Evolutionary conservation across 805 yeast genomes (phyloP).

Genomic region (Myxozyma vanderwaltii): DNA sequence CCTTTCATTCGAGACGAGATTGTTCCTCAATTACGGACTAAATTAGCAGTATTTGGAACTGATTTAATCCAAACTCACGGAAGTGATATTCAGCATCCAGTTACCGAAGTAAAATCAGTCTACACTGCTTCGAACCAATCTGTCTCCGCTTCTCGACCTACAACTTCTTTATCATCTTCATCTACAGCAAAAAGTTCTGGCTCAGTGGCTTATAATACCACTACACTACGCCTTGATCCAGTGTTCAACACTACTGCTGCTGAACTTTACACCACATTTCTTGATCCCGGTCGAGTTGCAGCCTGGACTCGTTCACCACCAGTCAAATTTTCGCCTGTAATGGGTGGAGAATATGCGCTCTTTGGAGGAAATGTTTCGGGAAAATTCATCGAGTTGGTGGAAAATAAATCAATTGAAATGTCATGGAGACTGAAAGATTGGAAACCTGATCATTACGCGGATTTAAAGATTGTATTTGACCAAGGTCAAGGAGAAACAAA

Average conservation of each 20-base stretch:
- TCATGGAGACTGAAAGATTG: constrained; percentile 88
- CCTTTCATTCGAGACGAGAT: constrained; percentile 56
- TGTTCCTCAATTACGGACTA: constrained; percentile 67
- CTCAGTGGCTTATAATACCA: constrained; percentile 66
- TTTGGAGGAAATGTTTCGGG: constrained; percentile 90
- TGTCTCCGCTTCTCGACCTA: constrained; percentile 26
- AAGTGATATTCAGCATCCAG: constrained; percentile 82
- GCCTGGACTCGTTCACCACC: constrained; percentile 86
- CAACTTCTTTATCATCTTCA: not conserved
- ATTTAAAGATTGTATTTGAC: constrained; percentile 62
- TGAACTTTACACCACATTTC: constrained; percentile 74
- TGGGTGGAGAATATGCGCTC: constrained; percentile 64
- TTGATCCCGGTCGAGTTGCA: constrained; percentile 75
- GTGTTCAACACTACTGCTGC: constrained; percentile 85
- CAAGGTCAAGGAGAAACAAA: constrained; percentile 86
- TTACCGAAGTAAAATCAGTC: constrained; percentile 60
- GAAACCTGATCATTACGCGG: constrained; percentile 82
- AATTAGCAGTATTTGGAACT: constrained; percentile 66
- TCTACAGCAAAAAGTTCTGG: constrained; percentile 29
- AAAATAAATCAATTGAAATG: constrained; percentile 63
- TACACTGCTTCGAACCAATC: constrained; percentile 52
- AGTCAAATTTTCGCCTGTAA: constrained; percentile 56
- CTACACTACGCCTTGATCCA: constrained; percentile 74
- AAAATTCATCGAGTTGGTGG: constrained; percentile 59
- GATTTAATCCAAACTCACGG: constrained; percentile 78